Conservation (phyloP, 805 yeast genomes). For the Candida xyloterini region DNA sequence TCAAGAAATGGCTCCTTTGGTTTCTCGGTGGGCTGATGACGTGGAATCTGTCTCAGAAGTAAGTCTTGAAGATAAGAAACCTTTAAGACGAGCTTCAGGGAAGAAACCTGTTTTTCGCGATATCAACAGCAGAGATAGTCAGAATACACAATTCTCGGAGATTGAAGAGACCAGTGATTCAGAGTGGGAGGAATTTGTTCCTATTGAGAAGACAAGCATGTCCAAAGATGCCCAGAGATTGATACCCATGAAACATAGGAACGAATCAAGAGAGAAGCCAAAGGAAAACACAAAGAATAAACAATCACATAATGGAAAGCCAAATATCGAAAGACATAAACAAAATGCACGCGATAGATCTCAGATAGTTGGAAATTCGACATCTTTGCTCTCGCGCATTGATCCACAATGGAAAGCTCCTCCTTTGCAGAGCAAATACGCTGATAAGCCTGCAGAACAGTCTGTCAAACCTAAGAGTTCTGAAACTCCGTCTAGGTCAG, state of each 20-base stretch:
- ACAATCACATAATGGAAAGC: slow-evolving; percentile 1
- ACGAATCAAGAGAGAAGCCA: neutral
- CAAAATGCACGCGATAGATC: neutral
- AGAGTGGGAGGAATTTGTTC: slow-evolving; percentile 11
- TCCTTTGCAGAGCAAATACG: slow-evolving; percentile 6
- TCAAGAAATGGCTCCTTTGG: slow-evolving; percentile 15
- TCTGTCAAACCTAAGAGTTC: neutral
- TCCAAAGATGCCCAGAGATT: slow-evolving; percentile 19
- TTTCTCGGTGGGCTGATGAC: slow-evolving; percentile 35
- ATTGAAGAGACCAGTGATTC: slow-evolving; percentile 3
- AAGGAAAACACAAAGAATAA: slow-evolving; percentile 6
- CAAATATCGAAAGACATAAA: neutral
- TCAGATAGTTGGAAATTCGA: slow-evolving; percentile 1
- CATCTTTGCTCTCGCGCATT: slow-evolving; percentile 7
- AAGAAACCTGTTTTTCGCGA: neutral
- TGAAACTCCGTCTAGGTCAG: neutral
- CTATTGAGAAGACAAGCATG: slow-evolving; percentile 7
- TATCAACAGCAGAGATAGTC: slow-evolving; percentile 4
- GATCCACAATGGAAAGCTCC: slow-evolving; percentile 9
- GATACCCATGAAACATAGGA: slow-evolving; percentile 8
- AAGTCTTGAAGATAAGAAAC: slow-evolving; percentile 17
- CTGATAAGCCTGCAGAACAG: slow-evolving; percentile 2
- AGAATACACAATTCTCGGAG: slow-evolving; percentile 4
- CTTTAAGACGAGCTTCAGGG: neutral
- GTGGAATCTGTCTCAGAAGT: slow-evolving; percentile 25